Evolutionary conservation across 805 yeast genomes (phyloP), one percentile per base, ranked within the genome.

Genomic region (Candida glaebosa): DNA sequence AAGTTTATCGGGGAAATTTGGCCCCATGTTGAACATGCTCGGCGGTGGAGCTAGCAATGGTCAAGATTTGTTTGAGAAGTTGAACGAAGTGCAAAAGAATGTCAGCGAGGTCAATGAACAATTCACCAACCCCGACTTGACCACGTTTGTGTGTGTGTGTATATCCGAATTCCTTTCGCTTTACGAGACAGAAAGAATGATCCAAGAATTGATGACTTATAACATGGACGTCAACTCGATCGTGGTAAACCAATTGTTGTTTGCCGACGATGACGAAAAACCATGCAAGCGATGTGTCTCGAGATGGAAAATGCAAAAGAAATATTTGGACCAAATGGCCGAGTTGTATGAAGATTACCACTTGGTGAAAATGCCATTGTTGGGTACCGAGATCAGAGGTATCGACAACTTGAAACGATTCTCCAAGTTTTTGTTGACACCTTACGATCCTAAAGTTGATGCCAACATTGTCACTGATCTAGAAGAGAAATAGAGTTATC

Each of bases 341-440:
- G 99, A 93, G 63, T 74, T 93, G 45, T 93, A 93, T 58, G 99
- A 93, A 66, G 99, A 93, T 65, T 93, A 91, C 75, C 97, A 95
- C 60, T 74, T 93, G 53, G 93, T 93, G 25, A 89, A 88, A 69
- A 85, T 93, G 82, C 99, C 99, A 2, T 79, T 91, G 60, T 79
- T 93, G 51, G 96, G 96, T 36, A 80, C 85, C 50, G 99, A 93
- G 69, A 93, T 93, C 42, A 81, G 99, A 65, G 99, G 99, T 25
- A 73, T 87, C 48, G 85, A 84, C 41, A 87, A 89, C 58, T 75
- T 93, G 63, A 82, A 79, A 61, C 78, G 81, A 61, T 93, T 93
- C 58, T 87, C 96, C 24, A 76, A 80, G 56, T 88, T 84, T 69
- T 76, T 91, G 55, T 65, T 88, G 39, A 75, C 81, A 32, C 93